Evolutionary conservation across 2,329 filamentous ascomycete species (phyloP).

Genomic region (Diaporthe ampelina): DNA sequence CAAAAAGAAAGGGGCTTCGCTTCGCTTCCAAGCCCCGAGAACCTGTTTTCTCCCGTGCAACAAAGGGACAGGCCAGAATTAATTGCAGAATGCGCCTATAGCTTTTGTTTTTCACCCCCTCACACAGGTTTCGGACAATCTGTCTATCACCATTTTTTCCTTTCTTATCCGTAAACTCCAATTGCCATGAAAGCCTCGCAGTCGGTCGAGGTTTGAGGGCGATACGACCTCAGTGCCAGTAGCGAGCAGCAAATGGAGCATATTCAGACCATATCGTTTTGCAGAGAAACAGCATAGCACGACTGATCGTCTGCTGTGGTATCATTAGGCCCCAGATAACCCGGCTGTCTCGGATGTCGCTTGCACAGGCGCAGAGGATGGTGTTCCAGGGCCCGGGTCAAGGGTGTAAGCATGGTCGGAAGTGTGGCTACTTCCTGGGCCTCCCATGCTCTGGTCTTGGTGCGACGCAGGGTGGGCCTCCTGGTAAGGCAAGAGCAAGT

Average conservation of each 20-base stretch:
- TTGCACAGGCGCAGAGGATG: neutral
- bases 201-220: neutral
- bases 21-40: too few relatives aligned
- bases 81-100: neutral
- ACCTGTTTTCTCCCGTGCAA: neutral
- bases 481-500: constrained; percentile 53
- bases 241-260: neutral
- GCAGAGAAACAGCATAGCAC: too few relatives aligned
- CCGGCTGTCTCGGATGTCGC: neutral
- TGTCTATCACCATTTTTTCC: neutral
- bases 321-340: neutral
- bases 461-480: constrained; percentile 15
- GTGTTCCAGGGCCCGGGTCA: neutral
- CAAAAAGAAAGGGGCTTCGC: neutral
- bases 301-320: neutral
- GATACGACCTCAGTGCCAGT: neutral
- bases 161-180: constrained; percentile 5
- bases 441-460: constrained; percentile 11
- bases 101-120: too few relatives aligned
- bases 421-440: neutral
- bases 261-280: neutral
- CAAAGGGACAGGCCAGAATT: neutral
- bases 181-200: constrained; percentile 9
- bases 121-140: neutral
- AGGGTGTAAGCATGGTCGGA: constrained; percentile 13